Evolutionary conservation across 2,329 filamentous ascomycete species (phyloP).

Genomic region (Exophiala alcalophila): DNA sequence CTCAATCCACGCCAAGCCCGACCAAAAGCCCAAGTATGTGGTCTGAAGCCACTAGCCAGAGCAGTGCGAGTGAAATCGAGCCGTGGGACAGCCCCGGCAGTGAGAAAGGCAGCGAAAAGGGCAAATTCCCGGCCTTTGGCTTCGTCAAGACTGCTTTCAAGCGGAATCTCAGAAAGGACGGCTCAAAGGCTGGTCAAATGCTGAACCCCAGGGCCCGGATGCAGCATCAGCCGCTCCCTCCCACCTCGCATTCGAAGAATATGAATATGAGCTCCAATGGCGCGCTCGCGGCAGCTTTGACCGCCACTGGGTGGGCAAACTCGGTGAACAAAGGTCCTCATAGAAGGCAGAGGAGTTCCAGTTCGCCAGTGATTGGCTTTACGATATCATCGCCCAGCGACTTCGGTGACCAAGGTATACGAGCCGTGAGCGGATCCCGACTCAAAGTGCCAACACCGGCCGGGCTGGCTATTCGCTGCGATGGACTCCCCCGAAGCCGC

Average conservation of each 20-base stretch:
- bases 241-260: too few relatives aligned
- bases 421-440: constrained; percentile 13
- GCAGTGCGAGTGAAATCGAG: constrained; percentile 15
- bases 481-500: constrained; percentile 8
- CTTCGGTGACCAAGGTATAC: too few relatives aligned
- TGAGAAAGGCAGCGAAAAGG: constrained; percentile 5
- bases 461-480: constrained; percentile 16
- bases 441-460: constrained; percentile 14
- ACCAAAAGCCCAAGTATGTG: constrained; percentile 19
- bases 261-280: too few relatives aligned
- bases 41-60: constrained; percentile 13
- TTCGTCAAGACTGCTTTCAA: constrained; percentile 13
- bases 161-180: constrained; percentile 4
- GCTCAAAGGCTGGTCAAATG: not conserved
- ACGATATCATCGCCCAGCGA: too few relatives aligned
- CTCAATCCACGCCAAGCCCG: constrained; percentile 13
- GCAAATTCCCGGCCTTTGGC: constrained; percentile 7
- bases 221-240: too few relatives aligned
- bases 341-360: constrained; percentile 18
- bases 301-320: too few relatives aligned
- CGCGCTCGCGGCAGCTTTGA: too few relatives aligned
- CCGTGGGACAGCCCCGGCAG: not conserved
- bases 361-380: constrained; percentile 13
- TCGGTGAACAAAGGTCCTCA: not conserved
- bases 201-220: not conserved